Percentiles rank a stretch among this genome's conserved stretches.
phyloP scores from a whole-genome alignment of 208 protist genomes.

The Trypanosoma brucei region DNA sequence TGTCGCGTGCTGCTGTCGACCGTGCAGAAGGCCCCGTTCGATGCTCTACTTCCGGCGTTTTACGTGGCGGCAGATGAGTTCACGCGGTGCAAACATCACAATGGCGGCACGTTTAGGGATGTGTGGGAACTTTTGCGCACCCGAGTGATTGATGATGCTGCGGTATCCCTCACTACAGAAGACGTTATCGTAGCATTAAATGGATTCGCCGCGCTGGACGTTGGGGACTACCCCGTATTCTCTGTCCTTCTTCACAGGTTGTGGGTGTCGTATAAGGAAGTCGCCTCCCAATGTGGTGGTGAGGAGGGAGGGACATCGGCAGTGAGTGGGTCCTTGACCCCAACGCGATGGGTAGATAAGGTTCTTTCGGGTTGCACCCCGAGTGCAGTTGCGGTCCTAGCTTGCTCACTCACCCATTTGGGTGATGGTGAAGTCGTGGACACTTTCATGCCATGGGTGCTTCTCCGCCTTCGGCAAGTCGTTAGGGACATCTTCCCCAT shows the following conservation, averaged over 20 bases:
- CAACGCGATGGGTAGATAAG: slow-evolving; percentile 18
- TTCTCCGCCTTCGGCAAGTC: slow-evolving; percentile 31
- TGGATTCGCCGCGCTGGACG: slow-evolving; percentile 73
- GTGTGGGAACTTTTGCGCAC: slow-evolving; percentile 72
- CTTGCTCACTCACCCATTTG: slow-evolving; percentile 30
- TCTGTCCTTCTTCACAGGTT: slow-evolving; percentile 46
- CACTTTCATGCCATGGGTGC: slow-evolving; percentile 49
- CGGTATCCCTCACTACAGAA: slow-evolving; percentile 15
- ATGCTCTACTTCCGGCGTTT: slow-evolving; percentile 53
- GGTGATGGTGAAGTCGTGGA: slow-evolving; percentile 9
- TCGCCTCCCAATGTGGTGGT: slow-evolving; percentile 1
- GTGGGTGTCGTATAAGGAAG: slow-evolving; percentile 30
- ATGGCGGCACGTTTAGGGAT: slow-evolving; percentile 64
- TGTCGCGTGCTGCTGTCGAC: slow-evolving; percentile 51
- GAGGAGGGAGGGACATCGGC: neutral
- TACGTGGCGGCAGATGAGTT: slow-evolving; percentile 59
- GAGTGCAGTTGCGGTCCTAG: slow-evolving; percentile 55
- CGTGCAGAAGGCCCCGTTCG: slow-evolving; percentile 44
- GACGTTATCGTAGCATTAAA: slow-evolving; percentile 55
- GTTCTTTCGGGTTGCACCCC: slow-evolving; percentile 39
- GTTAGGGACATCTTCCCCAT: slow-evolving; percentile 63
- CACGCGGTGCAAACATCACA: slow-evolving; percentile 34
- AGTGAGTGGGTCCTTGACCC: neutral
- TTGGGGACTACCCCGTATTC: slow-evolving; percentile 51
- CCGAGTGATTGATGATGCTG: slow-evolving; percentile 42